Percentiles rank a stretch among this genome's conserved stretches.
These are phyloP conservation scores for Rhodotorula toruloides DNA, from an alignment of 768 basidiomycete genomes.

Conservation along the genomic window DNA sequence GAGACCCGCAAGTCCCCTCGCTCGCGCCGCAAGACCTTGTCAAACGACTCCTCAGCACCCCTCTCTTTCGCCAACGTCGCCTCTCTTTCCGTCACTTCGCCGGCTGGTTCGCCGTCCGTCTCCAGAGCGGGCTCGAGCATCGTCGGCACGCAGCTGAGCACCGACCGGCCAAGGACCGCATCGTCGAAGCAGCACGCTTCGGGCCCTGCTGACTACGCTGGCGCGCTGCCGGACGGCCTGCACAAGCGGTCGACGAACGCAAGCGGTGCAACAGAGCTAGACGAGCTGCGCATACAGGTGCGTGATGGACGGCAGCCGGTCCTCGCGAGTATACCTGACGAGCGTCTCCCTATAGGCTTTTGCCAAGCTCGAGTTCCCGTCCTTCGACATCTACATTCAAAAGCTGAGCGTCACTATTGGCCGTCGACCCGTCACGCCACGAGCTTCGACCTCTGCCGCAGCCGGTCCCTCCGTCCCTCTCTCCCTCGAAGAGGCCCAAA, in stretches of 20 bases:
- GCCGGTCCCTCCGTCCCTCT: not conserved
- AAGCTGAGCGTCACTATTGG: constrained; percentile 92
- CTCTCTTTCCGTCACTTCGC: not conserved
- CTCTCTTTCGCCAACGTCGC: constrained; percentile 30
- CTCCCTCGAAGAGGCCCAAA: not conserved
- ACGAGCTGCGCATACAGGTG: constrained; percentile 24
- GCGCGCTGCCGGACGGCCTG: constrained; percentile 5
- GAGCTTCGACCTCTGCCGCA: not conserved
- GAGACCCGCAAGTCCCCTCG: not conserved
- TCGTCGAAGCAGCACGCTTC: not conserved
- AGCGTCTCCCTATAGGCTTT: constrained; percentile 66
- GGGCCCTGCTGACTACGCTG: not conserved
- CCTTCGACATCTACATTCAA: constrained; percentile 95
- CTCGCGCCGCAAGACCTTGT: not conserved
- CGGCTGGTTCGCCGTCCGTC: not conserved
- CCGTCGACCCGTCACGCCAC: constrained; percentile 56
- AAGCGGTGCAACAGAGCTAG: not conserved
- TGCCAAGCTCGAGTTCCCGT: constrained; percentile 86
- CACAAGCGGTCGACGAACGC: not conserved
- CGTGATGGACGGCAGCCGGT: not conserved
- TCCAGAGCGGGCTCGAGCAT: not conserved
- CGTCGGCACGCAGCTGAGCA: not conserved
- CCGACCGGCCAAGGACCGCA: not conserved
- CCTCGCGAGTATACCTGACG: not conserved
- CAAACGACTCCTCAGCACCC: constrained; percentile 5